Base-by-base conservation (phyloP, 441 rosid species). In the Omphalea diandra region DNA sequence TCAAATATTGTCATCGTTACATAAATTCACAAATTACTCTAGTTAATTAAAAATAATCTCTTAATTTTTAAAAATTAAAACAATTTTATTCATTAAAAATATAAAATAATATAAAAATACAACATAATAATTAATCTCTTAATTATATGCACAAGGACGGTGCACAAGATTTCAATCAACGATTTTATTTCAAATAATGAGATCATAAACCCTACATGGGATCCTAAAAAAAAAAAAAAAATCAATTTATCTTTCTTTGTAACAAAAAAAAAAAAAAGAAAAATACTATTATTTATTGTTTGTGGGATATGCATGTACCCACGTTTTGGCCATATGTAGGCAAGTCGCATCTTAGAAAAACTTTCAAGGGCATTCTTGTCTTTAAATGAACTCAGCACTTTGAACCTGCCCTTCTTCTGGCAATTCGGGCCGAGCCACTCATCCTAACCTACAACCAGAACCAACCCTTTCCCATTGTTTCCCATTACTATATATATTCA, bases 401-500 rank as follows among this genome's bases (percentile, higher is more conserved):
- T 54, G 62, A 53, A 67, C 60, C 52, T 67, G 62, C 61, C 71
- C 49, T 38, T 2, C 38, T 54, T 67, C 17, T 67, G 52, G 9
- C 38, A 15, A 0, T 26, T 67, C 35, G 12, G 5, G 1, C 71
- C 49, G 40, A 7, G 38, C 24, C 57, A 7, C 49, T 3, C 24
- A 20, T 17, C 2, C 35, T 2, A n/a, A n/a, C n/a, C n/a, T n/a
- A n/a, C n/a, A n/a, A n/a, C n/a, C n/a, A n/a, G n/a, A n/a, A n/a
- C n/a, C n/a, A n/a, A n/a, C 38, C n/a, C 15, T 7, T 38, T 53
- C 61, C 46, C 61, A 53, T 24, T 53, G 12, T 3, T 35, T 35
- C 24, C 20, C 29, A n/a, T n/a, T n/a, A n/a, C n/a, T n/a, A n/a
- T n/a, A n/a, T n/a, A n/a, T n/a, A n/a, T n/a, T n/a, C n/a, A n/a